Percentiles rank a stretch among this genome's conserved stretches.
Evolutionary conservation across 2,329 filamentous ascomycete genomes (phyloP).

Genomic region (Cyclaneusma minus): DNA sequence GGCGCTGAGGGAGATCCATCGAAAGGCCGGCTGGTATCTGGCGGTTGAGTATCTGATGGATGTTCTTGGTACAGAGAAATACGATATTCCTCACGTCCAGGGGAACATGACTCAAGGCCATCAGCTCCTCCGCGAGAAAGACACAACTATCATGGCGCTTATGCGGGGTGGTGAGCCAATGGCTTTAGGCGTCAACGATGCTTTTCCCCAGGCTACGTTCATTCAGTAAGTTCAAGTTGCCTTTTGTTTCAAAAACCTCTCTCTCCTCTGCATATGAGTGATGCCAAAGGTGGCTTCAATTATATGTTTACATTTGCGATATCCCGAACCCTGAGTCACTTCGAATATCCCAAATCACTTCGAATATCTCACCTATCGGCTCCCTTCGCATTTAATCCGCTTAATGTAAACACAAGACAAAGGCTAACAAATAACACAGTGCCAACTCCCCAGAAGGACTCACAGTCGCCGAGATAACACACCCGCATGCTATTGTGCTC

Average conservation of each 20-base stretch:
- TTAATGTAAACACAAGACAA: no score
- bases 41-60: constrained; percentile 30
- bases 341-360: no score
- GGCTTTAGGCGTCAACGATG: constrained; percentile 39
- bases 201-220: constrained; percentile 34
- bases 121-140: constrained; percentile 25
- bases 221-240: no score
- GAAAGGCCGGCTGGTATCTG: constrained; percentile 33
- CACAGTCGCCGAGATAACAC: constrained; percentile 23
- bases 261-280: no score
- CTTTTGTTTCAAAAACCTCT: constrained; percentile 17
- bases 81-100: constrained; percentile 34
- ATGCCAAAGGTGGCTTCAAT: no score
- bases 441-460: constrained; percentile 25
- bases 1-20: constrained; percentile 31
- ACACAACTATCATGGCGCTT: constrained; percentile 38
- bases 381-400: no score
- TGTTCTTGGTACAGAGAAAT: constrained; percentile 32
- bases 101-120: constrained; percentile 25
- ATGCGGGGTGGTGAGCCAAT: constrained; percentile 50
- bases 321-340: no score
- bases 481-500: constrained; percentile 34
- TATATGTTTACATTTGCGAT: no score
- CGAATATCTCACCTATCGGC: no score
- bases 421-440: no score